Conservation (phyloP, 2,329 filamentous ascomycete genomes). For the Colletotrichum lindemuthianum region DNA sequence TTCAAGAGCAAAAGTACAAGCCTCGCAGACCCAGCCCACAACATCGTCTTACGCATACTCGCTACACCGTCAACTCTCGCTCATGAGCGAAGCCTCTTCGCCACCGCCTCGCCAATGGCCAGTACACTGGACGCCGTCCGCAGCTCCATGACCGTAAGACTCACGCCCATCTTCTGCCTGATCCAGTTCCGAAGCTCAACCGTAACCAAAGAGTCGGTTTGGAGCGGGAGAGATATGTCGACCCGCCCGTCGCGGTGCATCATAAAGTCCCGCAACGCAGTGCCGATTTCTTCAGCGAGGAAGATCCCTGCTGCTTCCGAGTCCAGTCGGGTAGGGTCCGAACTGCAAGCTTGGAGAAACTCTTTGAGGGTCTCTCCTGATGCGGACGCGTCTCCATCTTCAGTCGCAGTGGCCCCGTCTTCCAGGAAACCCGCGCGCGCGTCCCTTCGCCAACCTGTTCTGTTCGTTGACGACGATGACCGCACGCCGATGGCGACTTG, state of each 20-base stretch:
- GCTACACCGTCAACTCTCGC: not conserved
- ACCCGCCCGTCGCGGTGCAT: conserved; percentile 32
- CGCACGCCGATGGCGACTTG: conserved; percentile 35
- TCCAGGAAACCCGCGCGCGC: conserved; percentile 37
- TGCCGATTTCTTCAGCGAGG: conserved; percentile 21
- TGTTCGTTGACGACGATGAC: conserved; percentile 17
- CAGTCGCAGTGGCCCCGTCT: not conserved
- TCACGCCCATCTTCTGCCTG: conserved; percentile 35
- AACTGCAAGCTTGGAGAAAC: conserved; percentile 8
- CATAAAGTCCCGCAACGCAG: conserved; percentile 25
- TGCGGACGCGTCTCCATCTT: not conserved
- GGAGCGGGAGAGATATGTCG: conserved; percentile 14
- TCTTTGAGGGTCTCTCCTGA: conserved; percentile 1
- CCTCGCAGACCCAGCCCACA: too few species aligned
- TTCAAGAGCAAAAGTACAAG: too few species aligned
- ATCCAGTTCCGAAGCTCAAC: conserved; percentile 41
- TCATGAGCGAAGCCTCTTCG: not conserved
- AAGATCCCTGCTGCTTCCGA: conserved; percentile 11
- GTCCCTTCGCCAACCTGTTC: conserved; percentile 38
- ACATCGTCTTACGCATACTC: too few species aligned
- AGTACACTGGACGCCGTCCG: conserved; percentile 19
- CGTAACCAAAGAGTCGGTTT: conserved; percentile 39
- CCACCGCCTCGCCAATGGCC: not conserved
- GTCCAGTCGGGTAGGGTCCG: conserved; percentile 2
- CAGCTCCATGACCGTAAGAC: conserved; percentile 21